Conservation (phyloP, 1,284 basidiomycete species). For the Sanghuangporus weigelae region DNA sequence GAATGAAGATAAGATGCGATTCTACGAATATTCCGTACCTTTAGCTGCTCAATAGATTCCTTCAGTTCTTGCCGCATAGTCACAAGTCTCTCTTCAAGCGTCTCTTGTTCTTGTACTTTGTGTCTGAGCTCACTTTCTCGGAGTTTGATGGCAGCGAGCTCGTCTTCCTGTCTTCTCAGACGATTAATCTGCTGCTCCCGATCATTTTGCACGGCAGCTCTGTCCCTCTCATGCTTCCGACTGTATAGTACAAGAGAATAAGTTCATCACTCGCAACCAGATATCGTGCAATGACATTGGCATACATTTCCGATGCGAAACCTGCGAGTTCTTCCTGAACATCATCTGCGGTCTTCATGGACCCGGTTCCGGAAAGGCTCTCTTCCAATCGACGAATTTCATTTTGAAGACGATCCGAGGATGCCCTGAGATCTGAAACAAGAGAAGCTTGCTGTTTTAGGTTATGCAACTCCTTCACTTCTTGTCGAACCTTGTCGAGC, state of each 20-base stretch:
- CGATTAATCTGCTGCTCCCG: conserved; percentile 60
- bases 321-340: conserved; percentile 72
- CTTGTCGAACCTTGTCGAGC: conserved; percentile 42
- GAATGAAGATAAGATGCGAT: neutral
- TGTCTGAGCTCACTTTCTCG: conserved; percentile 56
- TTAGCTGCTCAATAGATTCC: conserved; percentile 37
- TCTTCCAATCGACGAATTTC: conserved; percentile 67
- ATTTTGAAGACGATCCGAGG: conserved; percentile 58
- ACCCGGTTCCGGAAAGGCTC: conserved; percentile 67
- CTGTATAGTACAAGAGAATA: conserved; percentile 32
- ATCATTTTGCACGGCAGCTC: conserved; percentile 52
- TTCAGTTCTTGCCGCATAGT: conserved; percentile 57
- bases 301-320: conserved; percentile 64
- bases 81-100: conserved; percentile 56
- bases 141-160: conserved; percentile 58
- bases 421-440: conserved; percentile 58
- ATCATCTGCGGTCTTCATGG: conserved; percentile 78
- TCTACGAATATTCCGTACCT: conserved; percentile 31
- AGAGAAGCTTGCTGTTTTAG: conserved; percentile 64
- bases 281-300: conserved; percentile 2
- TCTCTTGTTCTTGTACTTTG: conserved; percentile 58
- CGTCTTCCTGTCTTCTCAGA: conserved; percentile 52
- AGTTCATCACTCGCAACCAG: neutral
- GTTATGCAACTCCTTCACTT: conserved; percentile 56
- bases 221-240: conserved; percentile 66